phyloP scores from a whole-genome alignment of 768 basidiomycete genomes.

The Rhizopogon sp. region DNA sequence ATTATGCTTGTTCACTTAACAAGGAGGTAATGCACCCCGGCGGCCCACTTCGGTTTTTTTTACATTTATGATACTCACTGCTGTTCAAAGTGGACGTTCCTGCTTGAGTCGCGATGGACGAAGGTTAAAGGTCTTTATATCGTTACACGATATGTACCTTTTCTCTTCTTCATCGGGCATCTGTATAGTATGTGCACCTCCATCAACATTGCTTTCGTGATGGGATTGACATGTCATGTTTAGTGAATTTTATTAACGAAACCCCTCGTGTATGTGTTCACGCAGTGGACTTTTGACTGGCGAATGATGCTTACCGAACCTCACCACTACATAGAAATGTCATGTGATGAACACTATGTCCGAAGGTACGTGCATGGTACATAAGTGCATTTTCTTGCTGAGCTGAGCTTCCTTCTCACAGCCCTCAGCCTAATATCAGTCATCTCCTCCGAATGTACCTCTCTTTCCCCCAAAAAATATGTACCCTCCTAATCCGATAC shows the following conservation, averaged over 20 bases:
- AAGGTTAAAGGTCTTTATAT: background rate
- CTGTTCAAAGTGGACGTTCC: background rate
- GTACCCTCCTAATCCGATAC: background rate
- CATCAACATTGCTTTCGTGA: background rate
- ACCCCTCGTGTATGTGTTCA: background rate
- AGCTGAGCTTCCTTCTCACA: background rate
- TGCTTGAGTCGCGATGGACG: background rate
- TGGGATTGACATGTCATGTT: background rate
- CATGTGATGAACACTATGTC: background rate
- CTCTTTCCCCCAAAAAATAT: background rate
- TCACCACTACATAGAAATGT: background rate
- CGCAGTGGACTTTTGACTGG: background rate
- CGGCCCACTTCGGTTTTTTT: too few relatives aligned
- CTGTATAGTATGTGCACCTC: background rate
- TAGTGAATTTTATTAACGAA: background rate
- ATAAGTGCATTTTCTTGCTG: too few relatives aligned
- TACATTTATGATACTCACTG: too few relatives aligned
- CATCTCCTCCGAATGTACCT: background rate
- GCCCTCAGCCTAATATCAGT: background rate
- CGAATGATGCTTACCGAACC: background rate
- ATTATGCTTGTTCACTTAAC: background rate
- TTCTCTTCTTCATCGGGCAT: background rate
- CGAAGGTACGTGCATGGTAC: background rate
- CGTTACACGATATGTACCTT: background rate
- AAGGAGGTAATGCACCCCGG: background rate